Percentiles rank a stretch among this genome's conserved stretches.
Evolutionary conservation across 1,284 basidiomycete species (phyloP).

Genomic region (Cutaneotrichosporon arboriforme): DNA sequence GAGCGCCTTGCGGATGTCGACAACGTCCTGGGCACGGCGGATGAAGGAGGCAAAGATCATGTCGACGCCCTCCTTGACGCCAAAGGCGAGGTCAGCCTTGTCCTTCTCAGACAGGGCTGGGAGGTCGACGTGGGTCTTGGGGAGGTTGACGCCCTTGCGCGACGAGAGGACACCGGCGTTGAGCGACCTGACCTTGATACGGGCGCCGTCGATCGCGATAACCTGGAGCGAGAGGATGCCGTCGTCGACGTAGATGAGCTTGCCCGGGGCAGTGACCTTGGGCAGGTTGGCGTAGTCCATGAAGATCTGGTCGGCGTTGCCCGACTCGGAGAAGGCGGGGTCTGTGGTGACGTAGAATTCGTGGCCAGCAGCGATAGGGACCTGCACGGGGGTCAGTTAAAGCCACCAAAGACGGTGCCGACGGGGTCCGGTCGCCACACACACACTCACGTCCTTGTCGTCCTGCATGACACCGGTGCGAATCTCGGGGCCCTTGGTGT

Average conservation of each 20-base stretch:
- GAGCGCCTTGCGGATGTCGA: slow-evolving; percentile 81
- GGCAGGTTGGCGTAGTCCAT: slow-evolving; percentile 90
- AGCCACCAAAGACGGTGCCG: background rate
- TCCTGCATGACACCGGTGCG: slow-evolving; percentile 91
- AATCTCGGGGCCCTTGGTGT: slow-evolving; percentile 99
- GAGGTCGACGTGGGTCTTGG: slow-evolving; percentile 95
- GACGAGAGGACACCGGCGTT: slow-evolving; percentile 93
- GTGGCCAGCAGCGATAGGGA: slow-evolving; percentile 82
- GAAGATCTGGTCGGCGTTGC: slow-evolving; percentile 77
- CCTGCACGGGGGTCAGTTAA: slow-evolving; percentile 48
- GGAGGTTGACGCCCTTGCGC: slow-evolving; percentile 98
- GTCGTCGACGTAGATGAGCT: slow-evolving; percentile 95
- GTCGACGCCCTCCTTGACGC: slow-evolving; percentile 96
- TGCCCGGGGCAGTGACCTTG: slow-evolving; percentile 91
- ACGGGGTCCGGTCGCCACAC: slow-evolving; percentile 43
- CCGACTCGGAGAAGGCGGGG: slow-evolving; percentile 67
- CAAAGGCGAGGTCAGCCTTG: slow-evolving; percentile 88
- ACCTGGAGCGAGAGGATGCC: slow-evolving; percentile 94
- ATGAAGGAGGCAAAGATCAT: slow-evolving; percentile 99
- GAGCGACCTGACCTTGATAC: slow-evolving; percentile 78
- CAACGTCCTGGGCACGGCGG: slow-evolving; percentile 84
- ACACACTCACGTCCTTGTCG: slow-evolving; percentile 75
- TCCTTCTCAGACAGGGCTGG: slow-evolving; percentile 98
- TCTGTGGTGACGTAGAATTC: slow-evolving; percentile 91
- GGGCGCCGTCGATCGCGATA: slow-evolving; percentile 71